Evolutionary conservation across 2,329 filamentous ascomycete genomes (phyloP), one percentile per base, ranked within the genome.

Genomic region (Xylaria digitata): DNA sequence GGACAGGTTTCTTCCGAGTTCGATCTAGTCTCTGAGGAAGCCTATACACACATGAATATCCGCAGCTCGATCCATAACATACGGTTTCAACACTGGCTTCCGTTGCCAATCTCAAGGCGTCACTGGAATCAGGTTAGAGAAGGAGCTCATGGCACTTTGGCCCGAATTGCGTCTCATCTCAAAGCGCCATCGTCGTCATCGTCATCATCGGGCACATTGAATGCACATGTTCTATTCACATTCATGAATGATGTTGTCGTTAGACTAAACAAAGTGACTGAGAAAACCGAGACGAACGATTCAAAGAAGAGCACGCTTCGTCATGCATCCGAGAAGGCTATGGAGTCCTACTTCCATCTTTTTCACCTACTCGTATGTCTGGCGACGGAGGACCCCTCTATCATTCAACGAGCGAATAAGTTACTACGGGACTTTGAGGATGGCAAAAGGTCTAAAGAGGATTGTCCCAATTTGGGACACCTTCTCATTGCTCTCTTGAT

Each of bases 221-320:
- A 72, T 15, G 75, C 78, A 6, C 70, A 80, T 15, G 79, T 82
- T 2, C 71, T 85, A 15, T 82, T 82, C 66, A 73, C 77, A 21
- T 85, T 85, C 74, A 85, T 86, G 83, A 85, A 81, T 63, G 80
- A 82, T 63, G 77, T 86, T 17, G 81, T 86, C 0, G 82, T 85
- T 21, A 80, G 81, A 15, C 80, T 86, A 53, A 85, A 82, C 68
- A 65, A 77, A 13, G 75, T 83, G 75, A 40, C 78, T 66, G 23
- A 82, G 69, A 34, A 78, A 70, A 17, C 77, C 63, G 58, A 76
- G 0, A 45, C 30, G 32, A 43, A 59, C 19, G 9, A 71, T 3
- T 64, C 71, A 11, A 19, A 62, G 1, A 79, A 76, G 42, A 83
- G 81, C 60, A 82, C 80, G 0, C 76, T 86, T 19, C 78, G 74